Evolutionary conservation across 495 filamentous ascomycete species (phyloP).

Genomic region (Hypoxylon fuscum): DNA sequence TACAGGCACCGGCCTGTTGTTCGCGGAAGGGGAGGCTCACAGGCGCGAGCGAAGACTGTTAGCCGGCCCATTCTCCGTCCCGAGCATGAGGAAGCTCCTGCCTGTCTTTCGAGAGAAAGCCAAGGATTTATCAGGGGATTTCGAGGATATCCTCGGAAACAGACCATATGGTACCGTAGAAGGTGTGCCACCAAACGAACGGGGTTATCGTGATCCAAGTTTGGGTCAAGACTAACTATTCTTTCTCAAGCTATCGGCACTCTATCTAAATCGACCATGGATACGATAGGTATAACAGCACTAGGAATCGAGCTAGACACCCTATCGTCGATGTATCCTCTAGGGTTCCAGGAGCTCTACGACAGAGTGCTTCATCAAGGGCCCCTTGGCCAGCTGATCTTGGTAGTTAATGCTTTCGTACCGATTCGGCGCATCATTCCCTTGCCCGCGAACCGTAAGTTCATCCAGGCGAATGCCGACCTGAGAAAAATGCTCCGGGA

Average conservation of each 20-base stretch:
- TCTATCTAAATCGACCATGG: constrained; percentile 61
- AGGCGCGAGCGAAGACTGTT: constrained; percentile 43
- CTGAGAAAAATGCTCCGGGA: constrained; percentile 39
- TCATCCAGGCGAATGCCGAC: constrained; percentile 33
- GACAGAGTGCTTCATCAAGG: constrained; percentile 44
- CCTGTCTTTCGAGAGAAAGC: constrained; percentile 36
- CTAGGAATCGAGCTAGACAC: constrained; percentile 73
- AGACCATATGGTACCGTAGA: constrained; percentile 32
- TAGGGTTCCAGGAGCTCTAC: constrained; percentile 40
- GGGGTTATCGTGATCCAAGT: not conserved
- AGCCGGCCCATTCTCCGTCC: constrained; percentile 33
- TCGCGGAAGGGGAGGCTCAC: constrained; percentile 47
- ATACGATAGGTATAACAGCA: constrained; percentile 74
- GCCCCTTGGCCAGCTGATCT: constrained; percentile 42
- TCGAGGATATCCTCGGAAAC: constrained; percentile 19
- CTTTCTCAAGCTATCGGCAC: constrained; percentile 25
- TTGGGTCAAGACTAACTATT: not conserved
- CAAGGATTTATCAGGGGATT: constrained; percentile 7
- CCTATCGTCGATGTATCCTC: constrained; percentile 51
- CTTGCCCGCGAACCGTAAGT: constrained; percentile 37
- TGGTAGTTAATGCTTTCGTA: constrained; percentile 38
- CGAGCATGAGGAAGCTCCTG: constrained; percentile 36
- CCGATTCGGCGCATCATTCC: constrained; percentile 42
- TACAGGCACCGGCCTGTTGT: constrained; percentile 43
- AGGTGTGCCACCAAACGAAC: constrained; percentile 20